Evolutionary conservation across 768 basidiomycete species (phyloP).

Genomic region (Panus rudis): DNA sequence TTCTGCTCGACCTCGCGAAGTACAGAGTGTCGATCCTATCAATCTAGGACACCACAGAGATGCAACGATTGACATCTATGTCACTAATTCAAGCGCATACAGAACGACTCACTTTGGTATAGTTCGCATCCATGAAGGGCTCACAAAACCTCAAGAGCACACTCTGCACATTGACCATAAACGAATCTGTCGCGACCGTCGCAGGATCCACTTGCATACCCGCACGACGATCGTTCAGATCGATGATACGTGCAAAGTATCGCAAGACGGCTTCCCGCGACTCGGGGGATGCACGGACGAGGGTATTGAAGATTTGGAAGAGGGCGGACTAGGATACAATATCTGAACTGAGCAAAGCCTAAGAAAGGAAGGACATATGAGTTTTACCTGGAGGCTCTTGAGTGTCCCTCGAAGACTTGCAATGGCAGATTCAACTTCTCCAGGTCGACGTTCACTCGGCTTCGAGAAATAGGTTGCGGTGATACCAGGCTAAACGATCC

Average conservation of each 20-base stretch:
- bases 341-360: not conserved
- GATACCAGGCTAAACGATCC: conserved; percentile 54
- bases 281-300: conserved; percentile 78
- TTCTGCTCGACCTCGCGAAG: conserved; percentile 63
- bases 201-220: conserved; percentile 91
- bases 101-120: conserved; percentile 58
- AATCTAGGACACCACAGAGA: conserved; percentile 45
- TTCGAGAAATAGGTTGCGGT: conserved; percentile 80
- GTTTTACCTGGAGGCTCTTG: conserved; percentile 69
- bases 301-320: conserved; percentile 81
- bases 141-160: conserved; percentile 81
- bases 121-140: conserved; percentile 91
- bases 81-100: not conserved
- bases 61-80: too few species aligned
- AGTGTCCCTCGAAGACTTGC: conserved; percentile 82
- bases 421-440: conserved; percentile 78
- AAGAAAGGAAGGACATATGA: not conserved
- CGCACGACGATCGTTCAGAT: conserved; percentile 75
- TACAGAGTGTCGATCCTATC: conserved; percentile 85
- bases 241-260: conserved; percentile 71
- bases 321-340: conserved; percentile 52
- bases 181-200: conserved; percentile 85
- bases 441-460: conserved; percentile 60
- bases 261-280: conserved; percentile 76
- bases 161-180: conserved; percentile 86